phyloP scores from a whole-genome alignment of 805 yeast species.

The Pichia paraexigua region DNA sequence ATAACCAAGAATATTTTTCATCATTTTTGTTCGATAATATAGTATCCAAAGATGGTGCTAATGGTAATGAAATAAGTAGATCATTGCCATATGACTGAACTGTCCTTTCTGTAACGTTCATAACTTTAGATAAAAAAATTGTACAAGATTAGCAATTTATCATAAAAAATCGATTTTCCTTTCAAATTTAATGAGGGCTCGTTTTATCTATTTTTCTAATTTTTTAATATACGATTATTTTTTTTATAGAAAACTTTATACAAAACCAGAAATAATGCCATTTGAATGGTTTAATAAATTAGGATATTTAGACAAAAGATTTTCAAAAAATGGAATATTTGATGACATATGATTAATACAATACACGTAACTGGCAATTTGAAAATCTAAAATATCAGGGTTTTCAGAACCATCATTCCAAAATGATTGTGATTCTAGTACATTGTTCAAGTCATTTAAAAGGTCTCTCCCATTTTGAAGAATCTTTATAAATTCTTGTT shows the following conservation, averaged over 20 bases:
- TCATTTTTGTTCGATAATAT: background rate
- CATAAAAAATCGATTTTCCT: background rate
- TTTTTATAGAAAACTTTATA: background rate
- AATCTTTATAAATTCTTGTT: background rate
- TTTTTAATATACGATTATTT: background rate
- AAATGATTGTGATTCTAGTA: background rate
- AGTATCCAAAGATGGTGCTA: background rate
- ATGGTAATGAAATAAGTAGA: constrained; percentile 1
- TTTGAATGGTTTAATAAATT: background rate
- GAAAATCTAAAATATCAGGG: constrained; percentile 12
- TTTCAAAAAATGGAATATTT: background rate
- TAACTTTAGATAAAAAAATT: background rate
- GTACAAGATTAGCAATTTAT: background rate
- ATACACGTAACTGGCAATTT: constrained; percentile 12
- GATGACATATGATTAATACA: constrained; percentile 5
- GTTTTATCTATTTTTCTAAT: background rate
- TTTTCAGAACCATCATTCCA: background rate
- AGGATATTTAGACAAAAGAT: background rate
- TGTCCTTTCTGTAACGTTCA: background rate
- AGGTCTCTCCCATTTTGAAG: background rate
- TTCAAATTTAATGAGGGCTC: background rate
- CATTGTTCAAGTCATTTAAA: background rate
- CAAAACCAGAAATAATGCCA: background rate
- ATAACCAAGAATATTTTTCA: background rate
- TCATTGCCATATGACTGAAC: background rate